phyloP scores from a whole-genome alignment of 2,329 filamentous ascomycete genomes.

The Chalaropsis ovoidea region DNA sequence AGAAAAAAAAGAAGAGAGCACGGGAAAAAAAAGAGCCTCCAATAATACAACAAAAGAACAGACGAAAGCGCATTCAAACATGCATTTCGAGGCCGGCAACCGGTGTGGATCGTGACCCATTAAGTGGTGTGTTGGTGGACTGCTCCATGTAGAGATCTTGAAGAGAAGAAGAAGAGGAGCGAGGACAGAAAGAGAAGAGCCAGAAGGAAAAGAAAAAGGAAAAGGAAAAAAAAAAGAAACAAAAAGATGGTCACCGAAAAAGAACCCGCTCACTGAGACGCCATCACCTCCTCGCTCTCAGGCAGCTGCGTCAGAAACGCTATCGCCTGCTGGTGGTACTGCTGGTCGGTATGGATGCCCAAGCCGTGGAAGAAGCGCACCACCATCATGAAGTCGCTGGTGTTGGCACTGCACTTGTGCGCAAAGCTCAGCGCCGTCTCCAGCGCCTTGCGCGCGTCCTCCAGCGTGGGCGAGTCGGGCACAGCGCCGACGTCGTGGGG shows the following conservation, averaged over 20 bases:
- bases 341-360: conserved; percentile 18
- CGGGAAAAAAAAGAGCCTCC: not conserved
- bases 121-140: conserved; percentile 4
- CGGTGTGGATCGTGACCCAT: conserved; percentile 1
- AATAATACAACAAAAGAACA: not conserved
- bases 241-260: conserved; percentile 1
- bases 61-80: conserved; percentile 4
- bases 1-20: not conserved
- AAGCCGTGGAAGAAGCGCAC: conserved; percentile 26
- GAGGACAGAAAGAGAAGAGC: not conserved
- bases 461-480: conserved; percentile 17
- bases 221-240: not conserved
- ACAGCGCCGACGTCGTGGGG: not conserved
- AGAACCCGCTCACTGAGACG: not conserved
- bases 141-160: conserved; percentile 12
- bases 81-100: not conserved
- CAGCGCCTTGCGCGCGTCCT: conserved; percentile 25
- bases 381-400: conserved; percentile 22
- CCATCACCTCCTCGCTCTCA: not conserved
- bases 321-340: not conserved
- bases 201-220: not conserved
- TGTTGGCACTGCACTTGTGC: conserved; percentile 21
- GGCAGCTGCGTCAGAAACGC: not conserved
- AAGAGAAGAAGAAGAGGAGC: conserved; percentile 22
- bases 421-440: conserved; percentile 25